Percentiles rank a stretch among this genome's conserved stretches.
Evolutionary conservation across 2,329 filamentous ascomycete genomes (phyloP).

Genomic region (Boeremia exigua): DNA sequence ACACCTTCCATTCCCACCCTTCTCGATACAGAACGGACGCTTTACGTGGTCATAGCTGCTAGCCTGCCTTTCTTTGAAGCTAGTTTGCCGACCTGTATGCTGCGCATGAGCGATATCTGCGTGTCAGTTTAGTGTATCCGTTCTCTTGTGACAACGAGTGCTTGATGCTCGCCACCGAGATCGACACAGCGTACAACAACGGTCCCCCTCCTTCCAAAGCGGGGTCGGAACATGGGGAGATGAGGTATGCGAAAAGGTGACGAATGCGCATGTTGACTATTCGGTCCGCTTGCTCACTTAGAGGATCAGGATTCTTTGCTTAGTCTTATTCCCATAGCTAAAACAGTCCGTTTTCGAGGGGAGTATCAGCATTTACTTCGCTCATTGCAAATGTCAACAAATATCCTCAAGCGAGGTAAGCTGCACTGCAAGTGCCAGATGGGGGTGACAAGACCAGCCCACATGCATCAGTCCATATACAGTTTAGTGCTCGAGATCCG

Average conservation of each 20-base stretch:
- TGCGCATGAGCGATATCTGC: neutral
- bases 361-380: neutral
- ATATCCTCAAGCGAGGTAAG: neutral
- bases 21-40: neutral
- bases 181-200: slow-evolving; percentile 2
- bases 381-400: neutral
- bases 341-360: neutral
- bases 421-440: neutral
- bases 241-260: slow-evolving; percentile 6
- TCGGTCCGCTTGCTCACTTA: slow-evolving; percentile 4
- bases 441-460: neutral
- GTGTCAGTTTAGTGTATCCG: neutral
- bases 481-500: slow-evolving; percentile 6
- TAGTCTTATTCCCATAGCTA: neutral
- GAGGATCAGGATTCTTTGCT: no score
- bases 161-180: slow-evolving; percentile 1
- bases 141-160: neutral
- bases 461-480: neutral
- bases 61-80: neutral
- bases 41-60: neutral
- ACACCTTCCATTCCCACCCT: neutral
- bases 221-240: slow-evolving; percentile 13
- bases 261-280: neutral
- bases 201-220: neutral
- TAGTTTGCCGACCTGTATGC: neutral